Evolutionary conservation across 345 rosid species (phyloP).

Genomic region (Passiflora organensis): DNA sequence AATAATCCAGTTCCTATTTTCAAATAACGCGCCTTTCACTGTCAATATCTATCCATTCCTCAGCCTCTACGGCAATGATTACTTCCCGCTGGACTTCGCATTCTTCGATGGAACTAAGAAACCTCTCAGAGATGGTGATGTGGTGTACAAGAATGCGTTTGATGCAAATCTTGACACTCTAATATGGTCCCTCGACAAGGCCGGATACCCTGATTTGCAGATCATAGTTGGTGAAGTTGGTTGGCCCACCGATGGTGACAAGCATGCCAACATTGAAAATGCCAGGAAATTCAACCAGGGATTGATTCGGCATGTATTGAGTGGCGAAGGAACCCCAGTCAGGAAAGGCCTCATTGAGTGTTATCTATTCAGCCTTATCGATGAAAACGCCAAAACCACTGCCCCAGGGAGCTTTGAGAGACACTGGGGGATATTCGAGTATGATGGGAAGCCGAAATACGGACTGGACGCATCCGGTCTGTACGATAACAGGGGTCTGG

Average conservation of each 20-base stretch:
- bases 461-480: conserved; percentile 47
- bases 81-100: conserved; percentile 45
- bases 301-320: conserved; percentile 15
- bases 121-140: conserved; percentile 21
- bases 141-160: conserved; percentile 27
- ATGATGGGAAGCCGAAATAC: conserved; percentile 30
- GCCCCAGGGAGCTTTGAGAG: conserved; percentile 31
- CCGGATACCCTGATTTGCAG: conserved; percentile 26
- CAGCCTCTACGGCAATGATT: conserved; percentile 33
- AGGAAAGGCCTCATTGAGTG: conserved; percentile 20
- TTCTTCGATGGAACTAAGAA: conserved; percentile 39
- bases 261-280: conserved; percentile 21
- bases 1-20: conserved; percentile 13
- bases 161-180: conserved; percentile 42
- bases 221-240: conserved; percentile 36
- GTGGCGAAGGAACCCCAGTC: conserved; percentile 26
- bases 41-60: conserved; percentile 52
- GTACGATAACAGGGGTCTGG: conserved; percentile 30
- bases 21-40: conserved; percentile 34
- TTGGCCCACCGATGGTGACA: conserved; percentile 41
- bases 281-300: conserved; percentile 36
- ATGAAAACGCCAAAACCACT: conserved; percentile 10
- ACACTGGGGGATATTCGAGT: conserved; percentile 29
- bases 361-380: conserved; percentile 22
- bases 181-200: conserved; percentile 21